Base-by-base conservation (phyloP, 805 yeast genomes). In the Alloascoidea africana region DNA sequence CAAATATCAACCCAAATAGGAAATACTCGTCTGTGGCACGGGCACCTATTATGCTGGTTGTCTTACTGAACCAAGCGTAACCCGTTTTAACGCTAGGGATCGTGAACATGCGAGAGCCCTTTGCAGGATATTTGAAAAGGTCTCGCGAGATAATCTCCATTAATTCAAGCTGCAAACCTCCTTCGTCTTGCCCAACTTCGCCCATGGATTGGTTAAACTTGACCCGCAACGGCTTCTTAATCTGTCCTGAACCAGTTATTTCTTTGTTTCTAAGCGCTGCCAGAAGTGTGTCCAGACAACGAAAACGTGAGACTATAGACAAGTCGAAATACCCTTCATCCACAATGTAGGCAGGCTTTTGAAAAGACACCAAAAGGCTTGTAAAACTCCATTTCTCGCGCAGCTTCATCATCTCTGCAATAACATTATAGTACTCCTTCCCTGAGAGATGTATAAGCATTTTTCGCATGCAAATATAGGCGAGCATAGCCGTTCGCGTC, bases 181-280 rank as follows among this genome's bases (percentile, higher is more conserved):
- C 30, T 23, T 23, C 30, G n/a, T 23, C 30, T 23, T 23, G 30
- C n/a, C 30, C 30, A 8, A 23, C 30, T 23, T 23, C 30, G n/a
- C 30, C 30, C n/a, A n/a, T 23, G n/a, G 8, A 8, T 23, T 8
- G n/a, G n/a, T 23, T 23, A 23, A 23, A 23, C n/a, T 23, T 23
- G n/a, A 23, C 30, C 8, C 30, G 30, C 30, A 23, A 23, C n/a
- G 30, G 30, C n/a, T 23, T 23, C n/a, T 23, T 23, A 23, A 23
- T 23, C 8, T 23, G n/a, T n/a, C 30, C 30, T 8, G 30, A 8
- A 8, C n/a, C 13, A 23, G n/a, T 23, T 8, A n/a, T n/a, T 8
- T 23, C 30, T 23, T 8, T 23, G n/a, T n/a, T 23, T 23, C n/a
- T 23, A 8, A 23, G n/a, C 13, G n/a, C 8, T 8, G 13, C n/a